A percentile compares a stretch with the other conserved stretches of the same genome.
Conservation (phyloP, 129 eudicot species). For the Centella asiatica region DNA sequence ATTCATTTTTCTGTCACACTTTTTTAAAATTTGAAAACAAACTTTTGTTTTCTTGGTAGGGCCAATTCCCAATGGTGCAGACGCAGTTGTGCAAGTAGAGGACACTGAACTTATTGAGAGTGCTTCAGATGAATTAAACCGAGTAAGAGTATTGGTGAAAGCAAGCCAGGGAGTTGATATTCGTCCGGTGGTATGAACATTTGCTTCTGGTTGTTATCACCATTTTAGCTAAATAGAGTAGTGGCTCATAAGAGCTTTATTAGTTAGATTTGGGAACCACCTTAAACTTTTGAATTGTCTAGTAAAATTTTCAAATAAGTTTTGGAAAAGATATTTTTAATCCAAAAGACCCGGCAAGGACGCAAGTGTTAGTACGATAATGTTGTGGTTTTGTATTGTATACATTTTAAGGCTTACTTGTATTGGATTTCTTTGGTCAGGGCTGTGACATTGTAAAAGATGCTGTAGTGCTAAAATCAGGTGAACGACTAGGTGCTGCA, state of each 20-base stretch:
- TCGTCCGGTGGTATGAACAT: slow-evolving; percentile 78
- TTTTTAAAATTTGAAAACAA: neutral
- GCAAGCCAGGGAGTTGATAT: slow-evolving; percentile 63
- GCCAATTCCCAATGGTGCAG: slow-evolving; percentile 90
- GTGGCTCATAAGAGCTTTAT: too few relatives aligned
- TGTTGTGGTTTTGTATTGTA: neutral
- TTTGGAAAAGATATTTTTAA: neutral
- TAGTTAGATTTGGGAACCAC: neutral
- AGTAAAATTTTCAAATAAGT: neutral
- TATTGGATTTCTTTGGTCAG: slow-evolving; percentile 24
- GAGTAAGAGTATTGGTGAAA: slow-evolving; percentile 56
- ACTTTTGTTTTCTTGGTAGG: slow-evolving; percentile 34
- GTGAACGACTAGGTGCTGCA: slow-evolving; percentile 68
- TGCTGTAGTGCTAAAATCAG: slow-evolving; percentile 66
- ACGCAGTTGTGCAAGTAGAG: slow-evolving; percentile 95
- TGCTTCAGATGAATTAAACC: slow-evolving; percentile 38
- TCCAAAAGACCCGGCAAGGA: too few relatives aligned
- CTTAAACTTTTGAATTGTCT: neutral
- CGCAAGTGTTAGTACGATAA: neutral
- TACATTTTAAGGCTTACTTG: slow-evolving; percentile 10
- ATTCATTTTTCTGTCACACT: neutral
- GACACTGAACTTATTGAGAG: slow-evolving; percentile 50
- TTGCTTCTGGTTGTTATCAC: neutral
- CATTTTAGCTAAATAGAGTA: neutral
- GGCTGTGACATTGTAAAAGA: slow-evolving; percentile 79